Base-by-base conservation (phyloP, 441 rosid species). In the Jatropha podagrica region DNA sequence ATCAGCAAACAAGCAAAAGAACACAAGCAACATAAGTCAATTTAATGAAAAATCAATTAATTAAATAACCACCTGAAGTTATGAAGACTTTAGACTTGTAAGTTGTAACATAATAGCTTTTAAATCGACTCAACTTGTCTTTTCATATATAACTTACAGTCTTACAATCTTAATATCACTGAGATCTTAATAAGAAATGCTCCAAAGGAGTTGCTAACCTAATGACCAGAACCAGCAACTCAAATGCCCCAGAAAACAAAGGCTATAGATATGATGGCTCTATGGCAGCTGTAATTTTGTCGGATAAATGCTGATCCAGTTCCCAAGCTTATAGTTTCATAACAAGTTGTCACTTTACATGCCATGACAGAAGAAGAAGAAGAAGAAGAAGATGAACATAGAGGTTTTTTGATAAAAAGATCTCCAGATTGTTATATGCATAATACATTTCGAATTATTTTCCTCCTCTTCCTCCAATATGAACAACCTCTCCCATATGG, bases 1-100 rank as follows among this genome's bases (percentile, higher is more conserved):
- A 78, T 77, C 60, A 80, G 74, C 44, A 41, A 78, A 69, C 27
- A 60, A 65, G 69, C 51, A 66, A 73, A 55, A 52, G 59, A 32
- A 69, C 20, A 66, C 51, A 66, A 18, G 74, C 65, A 55, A 49
- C n/a, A 74, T 17, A 54, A 56, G 23, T n/a, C 20, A 14, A 40
- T 12, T 48, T 23, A 65, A 46, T 69, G 55, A 44, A 72, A 18
- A 67, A 67, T 5, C 27, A 60, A 59, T 40, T 6, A 71, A 56
- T 51, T 27, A 62, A 55, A 4, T 3, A 8, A 26, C 37, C 38
- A 59, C 8, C 48, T 6, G 8, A 55, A 55, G 59, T 4, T 18
- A 55, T 55, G 60, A 72, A 49, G 13, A 58, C 15, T 49, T 52
- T 54, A 26, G 41, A 54, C 42, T 71, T 64, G 20, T 51, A 32